Evolutionary conservation across 176 grass and related monocot species (phyloP).

Genomic region (Panicum miliaceum): DNA sequence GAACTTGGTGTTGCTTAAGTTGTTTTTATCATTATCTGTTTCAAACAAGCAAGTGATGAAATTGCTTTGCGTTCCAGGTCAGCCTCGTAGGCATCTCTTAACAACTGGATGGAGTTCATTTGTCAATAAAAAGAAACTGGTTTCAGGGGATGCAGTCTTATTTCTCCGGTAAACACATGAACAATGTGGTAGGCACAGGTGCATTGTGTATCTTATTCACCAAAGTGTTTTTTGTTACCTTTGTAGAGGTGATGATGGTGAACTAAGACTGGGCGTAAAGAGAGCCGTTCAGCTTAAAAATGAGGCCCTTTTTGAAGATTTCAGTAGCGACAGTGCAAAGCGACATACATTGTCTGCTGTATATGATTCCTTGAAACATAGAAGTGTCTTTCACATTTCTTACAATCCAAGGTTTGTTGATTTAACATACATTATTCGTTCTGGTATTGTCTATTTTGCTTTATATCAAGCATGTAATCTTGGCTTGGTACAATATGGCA

Average conservation of each 20-base stretch:
- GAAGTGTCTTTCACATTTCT: slow-evolving; percentile 72
- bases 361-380: slow-evolving; percentile 60
- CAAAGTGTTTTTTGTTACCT: slow-evolving; percentile 6
- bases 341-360: slow-evolving; percentile 48
- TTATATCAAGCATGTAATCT: not conserved
- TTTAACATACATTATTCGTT: slow-evolving; percentile 11
- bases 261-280: slow-evolving; percentile 85
- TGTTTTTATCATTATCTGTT: slow-evolving; percentile 15
- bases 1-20: not conserved
- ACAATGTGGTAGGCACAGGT: not conserved
- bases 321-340: slow-evolving; percentile 45
- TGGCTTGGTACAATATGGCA: not conserved
- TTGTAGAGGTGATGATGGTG: slow-evolving; percentile 81
- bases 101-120: slow-evolving; percentile 99
- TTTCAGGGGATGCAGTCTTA: slow-evolving; percentile 89
- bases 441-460: slow-evolving; percentile 5
- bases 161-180: slow-evolving; percentile 72
- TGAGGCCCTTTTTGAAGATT: slow-evolving; percentile 52
- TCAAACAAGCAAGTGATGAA: slow-evolving; percentile 14
- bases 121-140: slow-evolving; percentile 95
- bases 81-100: slow-evolving; percentile 98
- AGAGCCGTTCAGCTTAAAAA: slow-evolving; percentile 86
- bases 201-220: not conserved
- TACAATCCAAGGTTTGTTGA: slow-evolving; percentile 88
- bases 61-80: slow-evolving; percentile 62